Percentiles rank a stretch among this genome's conserved stretches.
Evolutionary conservation across 1,284 basidiomycete species (phyloP).

Genomic region (Leccinum olivaceoglutinosum): DNA sequence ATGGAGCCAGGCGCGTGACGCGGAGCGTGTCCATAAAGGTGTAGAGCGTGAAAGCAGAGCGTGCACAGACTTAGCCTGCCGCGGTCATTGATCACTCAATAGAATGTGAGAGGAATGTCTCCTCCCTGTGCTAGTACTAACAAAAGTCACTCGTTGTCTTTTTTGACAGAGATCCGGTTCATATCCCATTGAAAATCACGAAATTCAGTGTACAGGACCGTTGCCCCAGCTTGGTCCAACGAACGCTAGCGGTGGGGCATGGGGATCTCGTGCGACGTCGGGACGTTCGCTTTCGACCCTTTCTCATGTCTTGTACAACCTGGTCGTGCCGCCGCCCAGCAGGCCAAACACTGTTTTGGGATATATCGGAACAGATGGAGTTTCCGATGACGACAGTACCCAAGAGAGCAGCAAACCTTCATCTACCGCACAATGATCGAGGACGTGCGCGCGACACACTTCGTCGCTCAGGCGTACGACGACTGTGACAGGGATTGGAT

Average conservation of each 20-base stretch:
- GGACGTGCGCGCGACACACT: slow-evolving; percentile 25
- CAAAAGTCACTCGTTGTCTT: no score
- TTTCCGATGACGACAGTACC: slow-evolving; percentile 14
- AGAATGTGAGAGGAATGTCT: slow-evolving; percentile 6
- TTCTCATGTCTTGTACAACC: slow-evolving; percentile 54
- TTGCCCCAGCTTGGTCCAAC: slow-evolving; percentile 3
- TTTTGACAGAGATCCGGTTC: no score
- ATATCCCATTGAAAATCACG: no score
- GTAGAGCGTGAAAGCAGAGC: slow-evolving; percentile 4
- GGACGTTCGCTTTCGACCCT: slow-evolving; percentile 39
- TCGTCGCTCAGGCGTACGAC: slow-evolving; percentile 27
- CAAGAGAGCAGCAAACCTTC: slow-evolving; percentile 9
- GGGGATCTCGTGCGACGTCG: slow-evolving; percentile 1
- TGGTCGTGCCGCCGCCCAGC: slow-evolving; percentile 46
- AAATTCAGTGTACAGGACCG: background rate
- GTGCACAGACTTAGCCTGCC: background rate
- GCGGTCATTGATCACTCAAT: background rate
- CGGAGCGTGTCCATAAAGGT: slow-evolving; percentile 27
- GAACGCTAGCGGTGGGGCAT: background rate
- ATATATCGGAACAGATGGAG: slow-evolving; percentile 35
- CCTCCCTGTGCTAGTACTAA: slow-evolving; percentile 3
- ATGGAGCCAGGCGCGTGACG: slow-evolving; percentile 21
- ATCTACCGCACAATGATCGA: background rate
- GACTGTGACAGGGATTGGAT: slow-evolving; percentile 14
- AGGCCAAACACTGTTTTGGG: slow-evolving; percentile 63